Base-by-base conservation (phyloP, 1,284 basidiomycete species). In the Schizophyllum amplum region DNA sequence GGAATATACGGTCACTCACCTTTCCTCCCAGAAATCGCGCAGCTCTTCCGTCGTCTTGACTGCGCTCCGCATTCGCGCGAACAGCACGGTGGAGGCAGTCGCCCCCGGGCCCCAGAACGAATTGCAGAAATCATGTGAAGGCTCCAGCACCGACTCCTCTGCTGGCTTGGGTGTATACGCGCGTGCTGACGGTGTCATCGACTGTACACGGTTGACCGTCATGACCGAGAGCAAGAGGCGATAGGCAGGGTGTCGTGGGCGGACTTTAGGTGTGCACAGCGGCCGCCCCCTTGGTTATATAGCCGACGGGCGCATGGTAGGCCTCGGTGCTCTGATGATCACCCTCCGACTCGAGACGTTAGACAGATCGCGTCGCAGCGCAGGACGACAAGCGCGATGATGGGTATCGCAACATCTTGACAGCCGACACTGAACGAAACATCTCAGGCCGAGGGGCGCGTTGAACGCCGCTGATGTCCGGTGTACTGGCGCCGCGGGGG, bases 71-170 rank as follows among this genome's bases (percentile, higher is more conserved):
- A 89, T 80, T 48, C 87, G 74, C 1, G 80, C 78, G 67, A 86
- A 81, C 50, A 92, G 72, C 21, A 86, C 82, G 55, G 90, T 86
- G 61, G 82, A 87, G 9, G 87, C 88, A 42, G 75, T 78, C 70
- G 89, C 86, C 42, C 75, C 76, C 25, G 73, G 69, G 9, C 83
- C 83, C 89, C 89, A 92, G 71, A 91, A 91, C 4, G 87, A 79
- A 68, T 91, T 92, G 70, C 87, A 90, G 67, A 87, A 90, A 68
- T 88, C 83, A 9, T 42, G 33, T 2, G 33, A 17, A 9, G 11
- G 11, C 33, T 42, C 33, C 33, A 42, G 33, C 33, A 13, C 33
- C 33, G 11, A 9, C 33, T 17, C 33, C 33, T 42, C 33, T 17
- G 17, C 33, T 9, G 13, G 33, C 33, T 42, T 42, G 2, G 33